Base-by-base conservation (phyloP, 257 asterid genomes). In the Salvia splendens region DNA sequence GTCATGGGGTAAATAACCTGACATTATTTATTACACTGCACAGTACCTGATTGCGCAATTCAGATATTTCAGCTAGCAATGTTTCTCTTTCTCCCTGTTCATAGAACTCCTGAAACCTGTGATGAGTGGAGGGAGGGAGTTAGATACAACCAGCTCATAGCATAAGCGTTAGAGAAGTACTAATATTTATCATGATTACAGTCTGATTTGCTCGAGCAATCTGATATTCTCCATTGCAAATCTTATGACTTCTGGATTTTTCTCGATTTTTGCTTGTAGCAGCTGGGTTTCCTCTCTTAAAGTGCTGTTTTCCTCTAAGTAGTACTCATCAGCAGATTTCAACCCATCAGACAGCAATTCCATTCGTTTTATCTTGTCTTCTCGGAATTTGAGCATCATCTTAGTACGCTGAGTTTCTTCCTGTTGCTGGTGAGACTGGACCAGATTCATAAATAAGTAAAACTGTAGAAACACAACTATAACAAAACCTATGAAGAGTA, bases 391-490 rank as follows among this genome's bases (percentile, higher is more conserved):
- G 69, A 88, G 77, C 69, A 79, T 75, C 85, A 80, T 78, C 73
- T 83, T 83, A 50, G 81, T 65, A 42, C 55, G 78, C 43, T 77
- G 83, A 72, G 78, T 75, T 81, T 85, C 92, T 76, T 82, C 84
- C 65, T 77, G 79, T 64, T 56, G 81, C 59, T 82, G 88, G 54
- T 82, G 77, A 82, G 68, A 81, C 92, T 85, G 83, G 73, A 79
- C 70, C 3, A 28, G 36, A 30, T 20, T 70, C 73, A 67, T 36
- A 49, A 43, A 67, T 33, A 51, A 57, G 55, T 46, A 61, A 11
- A 10, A 35, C 5, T 43, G 49, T 32, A 35, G 63, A 65, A 68
- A 64, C 76, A 55, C 42, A 42, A 38, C 20, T 10, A 24, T 14
- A 49, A 11, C 15, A 8, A 56, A 63, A 63, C 43, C 16, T 69